Evolutionary conservation across 345 rosid species (phyloP).

Genomic region (Eutrema japonicum): DNA sequence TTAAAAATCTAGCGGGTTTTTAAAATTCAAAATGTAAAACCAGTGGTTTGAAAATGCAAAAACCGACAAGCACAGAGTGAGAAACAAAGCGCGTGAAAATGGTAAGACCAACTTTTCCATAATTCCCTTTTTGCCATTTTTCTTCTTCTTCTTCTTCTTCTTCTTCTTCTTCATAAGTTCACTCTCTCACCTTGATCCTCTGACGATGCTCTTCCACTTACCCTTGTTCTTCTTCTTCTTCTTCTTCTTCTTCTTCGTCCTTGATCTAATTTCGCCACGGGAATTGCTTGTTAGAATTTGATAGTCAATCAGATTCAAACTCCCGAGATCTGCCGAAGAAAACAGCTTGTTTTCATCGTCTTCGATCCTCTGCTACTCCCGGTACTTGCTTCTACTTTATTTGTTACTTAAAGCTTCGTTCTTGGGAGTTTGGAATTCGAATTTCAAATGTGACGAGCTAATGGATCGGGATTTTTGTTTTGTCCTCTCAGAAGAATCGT

Average conservation of each 20-base stretch:
- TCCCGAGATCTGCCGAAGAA: conserved; percentile 8
- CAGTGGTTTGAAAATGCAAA: conserved; percentile 40
- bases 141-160: conserved; percentile 6
- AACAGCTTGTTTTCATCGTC: conserved; percentile 28
- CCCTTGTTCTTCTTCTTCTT: background rate
- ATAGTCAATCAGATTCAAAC: background rate
- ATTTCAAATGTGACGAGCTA: background rate
- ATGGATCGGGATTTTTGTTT: background rate
- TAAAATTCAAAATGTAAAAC: background rate
- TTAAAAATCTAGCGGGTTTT: conserved; percentile 2
- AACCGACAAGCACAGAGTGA: conserved; percentile 43
- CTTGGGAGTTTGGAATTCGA: background rate
- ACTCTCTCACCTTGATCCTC: conserved; percentile 33
- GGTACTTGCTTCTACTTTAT: conserved; percentile 8
- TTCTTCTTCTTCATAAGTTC: conserved; percentile 30
- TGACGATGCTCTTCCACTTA: conserved; percentile 29
- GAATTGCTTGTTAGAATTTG: background rate
- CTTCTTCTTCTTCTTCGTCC: background rate
- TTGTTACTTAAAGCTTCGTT: background rate
- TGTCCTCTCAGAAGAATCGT: background rate
- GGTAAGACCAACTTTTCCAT: conserved; percentile 22
- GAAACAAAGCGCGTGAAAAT: conserved; percentile 44
- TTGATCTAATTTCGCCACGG: no score
- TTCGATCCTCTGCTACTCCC: background rate
- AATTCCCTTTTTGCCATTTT: background rate